A percentile compares a stretch with the other conserved stretches of the same genome.
Conservation (phyloP, 2,329 filamentous ascomycete species). For the Allantophomopsis cytisporea region DNA sequence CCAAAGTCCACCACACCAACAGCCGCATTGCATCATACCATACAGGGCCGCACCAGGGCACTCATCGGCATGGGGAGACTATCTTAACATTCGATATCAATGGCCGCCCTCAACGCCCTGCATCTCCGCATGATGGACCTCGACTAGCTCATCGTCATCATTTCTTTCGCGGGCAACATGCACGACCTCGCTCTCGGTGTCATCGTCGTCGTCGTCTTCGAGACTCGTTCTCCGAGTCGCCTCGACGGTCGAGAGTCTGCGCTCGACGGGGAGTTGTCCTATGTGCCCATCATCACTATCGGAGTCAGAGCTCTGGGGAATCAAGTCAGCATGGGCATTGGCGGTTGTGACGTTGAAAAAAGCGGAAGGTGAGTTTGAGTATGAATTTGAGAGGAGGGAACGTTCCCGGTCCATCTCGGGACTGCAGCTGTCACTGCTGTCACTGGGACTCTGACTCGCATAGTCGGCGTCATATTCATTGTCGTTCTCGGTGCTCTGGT, state of each 20-base stretch:
- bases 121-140: constrained; percentile 14
- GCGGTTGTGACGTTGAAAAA: not conserved
- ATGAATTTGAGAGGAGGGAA: not conserved
- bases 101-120: constrained; percentile 1
- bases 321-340: constrained; percentile 9
- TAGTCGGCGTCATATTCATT: not conserved
- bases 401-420: constrained; percentile 1
- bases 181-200: constrained; percentile 11
- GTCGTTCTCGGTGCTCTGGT: not conserved
- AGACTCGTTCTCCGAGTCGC: constrained; percentile 18
- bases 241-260: constrained; percentile 16
- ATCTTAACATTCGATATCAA: too few species aligned
- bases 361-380: constrained; percentile 1
- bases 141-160: constrained; percentile 11
- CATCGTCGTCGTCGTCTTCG: constrained; percentile 17
- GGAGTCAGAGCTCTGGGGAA: constrained; percentile 10
- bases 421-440: constrained; percentile 1
- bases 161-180: constrained; percentile 9
- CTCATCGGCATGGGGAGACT: too few species aligned
- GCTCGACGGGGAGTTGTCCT: constrained; percentile 5
- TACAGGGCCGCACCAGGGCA: too few species aligned
- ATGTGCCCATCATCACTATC: constrained; percentile 11
- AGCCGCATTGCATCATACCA: too few species aligned
- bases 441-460: too few species aligned
- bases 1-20: too few species aligned